Evolutionary conservation across 108 stramenopile species (phyloP), one percentile per base, ranked within the genome.

Genomic region (Poteriospumella lacustris): DNA sequence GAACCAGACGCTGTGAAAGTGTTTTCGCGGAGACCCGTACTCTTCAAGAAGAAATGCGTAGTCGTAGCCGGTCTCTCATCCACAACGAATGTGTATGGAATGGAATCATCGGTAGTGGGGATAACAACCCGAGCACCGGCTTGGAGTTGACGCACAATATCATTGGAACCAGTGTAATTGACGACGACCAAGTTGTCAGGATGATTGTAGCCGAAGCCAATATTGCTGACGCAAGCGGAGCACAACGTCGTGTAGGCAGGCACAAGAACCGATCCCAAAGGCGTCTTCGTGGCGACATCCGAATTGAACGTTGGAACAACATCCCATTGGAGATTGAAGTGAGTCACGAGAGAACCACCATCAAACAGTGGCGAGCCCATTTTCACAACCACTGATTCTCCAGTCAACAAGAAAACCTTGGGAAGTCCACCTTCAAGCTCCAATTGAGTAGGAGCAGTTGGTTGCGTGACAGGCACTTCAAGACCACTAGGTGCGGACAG

Each of bases 241-340:
- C 70, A 73, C 3, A 73, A 3, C 31, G 28, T 28, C 5, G 43
- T 73, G 42, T 42, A 73, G 26, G 70, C 70, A 29, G 36, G 5
- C 5, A 73, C 31, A 42, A 33, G 26, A 29, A 33, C 70, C 5
- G 3, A 12, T 3, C 70, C 70, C 5, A 73, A 24, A 42, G 70
- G 44, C 9, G 40, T 38, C 19, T 73, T 52, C 24, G 52, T 24
- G 12, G 70, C 26, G 28, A 19, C 3, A 12, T 34, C 70, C 9
- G 40, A 33, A 19, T 73, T 34, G 42, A 73, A 73, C 36, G 70
- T 12, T 15, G 70, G 24, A 38, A 52, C 70, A 34, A 73, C 47
- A 73, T 73, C 70, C 70, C 70, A 73, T 38, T 73, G n/a, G 31
- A 73, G 43, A 73, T 73, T 73, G 33, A 42, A 73, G 5, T 5